phyloP scores from a whole-genome alignment of 148 eudicot species.

The Arctostaphylos glauca region DNA sequence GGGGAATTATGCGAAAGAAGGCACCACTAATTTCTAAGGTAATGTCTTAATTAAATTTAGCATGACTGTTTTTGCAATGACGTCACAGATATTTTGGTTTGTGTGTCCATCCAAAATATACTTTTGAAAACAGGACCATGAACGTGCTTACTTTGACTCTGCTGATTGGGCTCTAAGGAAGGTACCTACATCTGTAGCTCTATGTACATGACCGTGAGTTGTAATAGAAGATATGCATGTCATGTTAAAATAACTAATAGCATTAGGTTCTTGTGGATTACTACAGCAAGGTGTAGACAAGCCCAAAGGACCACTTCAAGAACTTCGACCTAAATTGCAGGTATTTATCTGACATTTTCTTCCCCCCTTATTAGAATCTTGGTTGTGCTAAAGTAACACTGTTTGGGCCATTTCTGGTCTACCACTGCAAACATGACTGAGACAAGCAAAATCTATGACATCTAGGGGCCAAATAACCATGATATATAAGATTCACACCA shows the following conservation, averaged over 20 bases:
- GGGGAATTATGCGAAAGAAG: conserved; percentile 87
- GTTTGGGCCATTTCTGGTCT: background rate
- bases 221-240: background rate
- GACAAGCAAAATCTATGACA: background rate
- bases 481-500: background rate
- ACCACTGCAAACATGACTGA: background rate
- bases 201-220: conserved; percentile 1
- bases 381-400: background rate
- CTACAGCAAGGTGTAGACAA: conserved; percentile 83
- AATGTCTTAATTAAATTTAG: background rate
- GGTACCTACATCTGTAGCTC: conserved; percentile 39
- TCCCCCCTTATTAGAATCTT: background rate
- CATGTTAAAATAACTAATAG: background rate
- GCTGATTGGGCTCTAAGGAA: conserved; percentile 99
- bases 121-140: conserved; percentile 73
- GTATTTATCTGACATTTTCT: conserved; percentile 29
- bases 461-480: background rate
- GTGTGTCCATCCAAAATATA: conserved; percentile 9
- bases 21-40: conserved; percentile 98
- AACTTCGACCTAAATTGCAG: conserved; percentile 94
- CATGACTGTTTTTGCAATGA: background rate
- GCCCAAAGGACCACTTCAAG: conserved; percentile 97
- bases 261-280: conserved; percentile 11
- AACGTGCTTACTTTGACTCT: conserved; percentile 95
- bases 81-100: background rate